These are phyloP conservation scores for Sphaceloma murrayae DNA, from an alignment of 2,329 filamentous ascomycete species.

Conservation along the genomic window DNA sequence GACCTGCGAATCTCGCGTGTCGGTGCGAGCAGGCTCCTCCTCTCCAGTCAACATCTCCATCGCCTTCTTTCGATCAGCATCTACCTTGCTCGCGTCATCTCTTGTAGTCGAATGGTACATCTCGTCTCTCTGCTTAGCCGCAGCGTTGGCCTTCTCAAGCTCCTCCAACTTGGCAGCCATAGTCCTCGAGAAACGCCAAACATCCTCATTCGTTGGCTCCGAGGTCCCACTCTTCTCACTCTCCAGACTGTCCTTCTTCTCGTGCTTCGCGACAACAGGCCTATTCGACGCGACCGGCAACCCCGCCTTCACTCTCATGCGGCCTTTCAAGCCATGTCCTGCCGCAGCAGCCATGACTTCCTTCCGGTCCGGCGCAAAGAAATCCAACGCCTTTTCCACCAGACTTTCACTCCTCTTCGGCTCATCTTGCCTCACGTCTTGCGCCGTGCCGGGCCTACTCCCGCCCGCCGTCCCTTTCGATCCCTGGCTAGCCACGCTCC, in stretches of 20 bases:
- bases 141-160: not conserved
- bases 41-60: slow-evolving; percentile 7
- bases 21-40: not conserved
- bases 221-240: not conserved
- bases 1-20: slow-evolving; percentile 1
- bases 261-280: not conserved
- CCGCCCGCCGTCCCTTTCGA: not conserved
- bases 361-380: slow-evolving; percentile 7
- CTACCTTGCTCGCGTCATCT: not conserved
- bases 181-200: not conserved
- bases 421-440: not conserved
- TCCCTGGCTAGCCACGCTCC: not conserved
- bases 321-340: not conserved
- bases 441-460: not conserved
- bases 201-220: not conserved
- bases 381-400: slow-evolving; percentile 11
- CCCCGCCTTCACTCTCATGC: slow-evolving; percentile 8
- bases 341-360: slow-evolving; percentile 1
- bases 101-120: no score
- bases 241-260: slow-evolving; percentile 8
- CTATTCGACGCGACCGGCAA: not conserved
- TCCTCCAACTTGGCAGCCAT: not conserved
- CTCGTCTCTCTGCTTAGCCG: not conserved
- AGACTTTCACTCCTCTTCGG: slow-evolving; percentile 1
- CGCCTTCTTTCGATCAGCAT: slow-evolving; percentile 2